phyloP scores from a whole-genome alignment of 306 rosid genomes.

The Prunus armeniaca region DNA sequence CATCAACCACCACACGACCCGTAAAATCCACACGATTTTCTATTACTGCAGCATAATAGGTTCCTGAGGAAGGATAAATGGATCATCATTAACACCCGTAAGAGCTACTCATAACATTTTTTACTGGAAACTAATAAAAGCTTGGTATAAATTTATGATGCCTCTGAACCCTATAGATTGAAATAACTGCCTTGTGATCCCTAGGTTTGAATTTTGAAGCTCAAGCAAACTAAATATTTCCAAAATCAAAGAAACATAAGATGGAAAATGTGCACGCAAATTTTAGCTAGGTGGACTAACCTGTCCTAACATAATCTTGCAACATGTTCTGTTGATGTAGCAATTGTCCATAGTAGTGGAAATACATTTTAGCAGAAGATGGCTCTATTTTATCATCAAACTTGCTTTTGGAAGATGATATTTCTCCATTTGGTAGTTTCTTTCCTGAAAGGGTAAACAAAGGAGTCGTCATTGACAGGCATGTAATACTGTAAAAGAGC shows the following conservation, averaged over 20 bases:
- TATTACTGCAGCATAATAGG: slow-evolving; percentile 86
- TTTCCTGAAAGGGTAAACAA: slow-evolving; percentile 38
- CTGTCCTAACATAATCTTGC: slow-evolving; percentile 97
- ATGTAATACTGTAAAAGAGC: background rate
- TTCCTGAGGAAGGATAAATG: slow-evolving; percentile 47
- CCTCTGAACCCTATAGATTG: no score
- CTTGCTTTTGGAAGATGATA: slow-evolving; percentile 58
- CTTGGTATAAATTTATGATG: background rate
- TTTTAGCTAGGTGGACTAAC: slow-evolving; percentile 35
- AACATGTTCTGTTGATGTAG: slow-evolving; percentile 96
- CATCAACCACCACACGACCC: slow-evolving; percentile 93
- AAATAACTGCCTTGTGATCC: no score
- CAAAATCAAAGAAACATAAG: background rate
- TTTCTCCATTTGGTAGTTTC: slow-evolving; percentile 54
- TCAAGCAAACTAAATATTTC: background rate
- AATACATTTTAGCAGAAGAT: slow-evolving; percentile 96
- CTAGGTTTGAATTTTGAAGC: background rate
- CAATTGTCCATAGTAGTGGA: slow-evolving; percentile 94
- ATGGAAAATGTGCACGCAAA: slow-evolving; percentile 5
- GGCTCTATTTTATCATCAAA: slow-evolving; percentile 89
- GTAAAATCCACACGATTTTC: slow-evolving; percentile 82
- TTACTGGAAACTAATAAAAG: background rate
- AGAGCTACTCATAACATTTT: background rate
- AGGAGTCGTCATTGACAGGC: background rate
- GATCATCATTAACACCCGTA: background rate